Percentiles rank a stretch among this genome's conserved stretches.
These are phyloP conservation scores for Zygosaccharomyces sapae DNA, from an alignment of 1,139 yeast species.

Conservation along the genomic window DNA sequence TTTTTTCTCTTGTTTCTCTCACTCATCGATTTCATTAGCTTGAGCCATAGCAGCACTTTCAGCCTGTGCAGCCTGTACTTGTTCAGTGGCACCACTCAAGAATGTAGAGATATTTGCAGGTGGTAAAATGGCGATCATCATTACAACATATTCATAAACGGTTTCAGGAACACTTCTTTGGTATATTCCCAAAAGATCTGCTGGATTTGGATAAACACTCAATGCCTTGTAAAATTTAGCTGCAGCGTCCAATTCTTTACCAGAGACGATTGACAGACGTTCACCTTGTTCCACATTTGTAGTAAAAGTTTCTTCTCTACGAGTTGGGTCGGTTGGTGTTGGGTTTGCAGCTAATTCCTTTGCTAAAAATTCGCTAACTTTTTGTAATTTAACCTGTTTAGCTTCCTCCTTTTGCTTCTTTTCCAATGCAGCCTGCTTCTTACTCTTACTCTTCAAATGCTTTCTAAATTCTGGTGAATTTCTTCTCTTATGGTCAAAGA, in stretches of 20 bases:
- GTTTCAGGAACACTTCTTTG: constrained; percentile 83
- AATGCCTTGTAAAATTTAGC: constrained; percentile 92
- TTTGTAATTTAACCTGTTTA: constrained; percentile 56
- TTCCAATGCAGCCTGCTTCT: constrained; percentile 54
- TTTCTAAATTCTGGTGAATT: constrained; percentile 76
- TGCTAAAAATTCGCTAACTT: constrained; percentile 57
- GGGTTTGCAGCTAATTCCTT: constrained; percentile 68
- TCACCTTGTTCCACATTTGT: constrained; percentile 83
- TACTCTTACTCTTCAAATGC: constrained; percentile 58
- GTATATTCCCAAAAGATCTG: constrained; percentile 81
- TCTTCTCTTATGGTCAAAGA: constrained; percentile 92
- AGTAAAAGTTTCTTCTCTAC: constrained; percentile 71
- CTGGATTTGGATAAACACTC: constrained; percentile 90
- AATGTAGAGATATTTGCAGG: constrained; percentile 76
- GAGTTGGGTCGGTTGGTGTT: constrained; percentile 62
- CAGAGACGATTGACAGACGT: constrained; percentile 54
- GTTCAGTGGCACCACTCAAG: constrained; percentile 43
- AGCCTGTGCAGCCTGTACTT: constrained; percentile 20
- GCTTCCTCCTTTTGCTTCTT: constrained; percentile 55
- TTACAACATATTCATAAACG: constrained; percentile 74
- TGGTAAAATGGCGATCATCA: constrained; percentile 86
- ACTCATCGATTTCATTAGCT: constrained; percentile 30
- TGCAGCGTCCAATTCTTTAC: constrained; percentile 72
- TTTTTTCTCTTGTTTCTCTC: constrained; percentile 5
- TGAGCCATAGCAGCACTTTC: constrained; percentile 21